phyloP scores from a whole-genome alignment of 257 asterid genomes.

The Przewalskia tangutica region DNA sequence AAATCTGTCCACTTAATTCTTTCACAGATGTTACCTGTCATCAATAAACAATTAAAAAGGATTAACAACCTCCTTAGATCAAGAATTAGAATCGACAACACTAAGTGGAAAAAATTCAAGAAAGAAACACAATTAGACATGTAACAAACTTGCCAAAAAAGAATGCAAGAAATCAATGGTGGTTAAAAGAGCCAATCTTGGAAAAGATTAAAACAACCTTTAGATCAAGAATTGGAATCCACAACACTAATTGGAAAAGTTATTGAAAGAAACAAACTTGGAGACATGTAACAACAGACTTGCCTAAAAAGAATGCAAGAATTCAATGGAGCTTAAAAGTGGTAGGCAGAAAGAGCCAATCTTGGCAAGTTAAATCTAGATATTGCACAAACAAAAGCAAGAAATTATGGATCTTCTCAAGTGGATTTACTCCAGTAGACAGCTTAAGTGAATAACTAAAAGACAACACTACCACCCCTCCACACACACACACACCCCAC shows the following conservation, averaged over 20 bases:
- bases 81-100: neutral
- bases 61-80: conserved; percentile 17
- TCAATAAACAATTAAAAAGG: conserved; percentile 12
- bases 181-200: neutral
- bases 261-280: neutral
- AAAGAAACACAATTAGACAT: neutral
- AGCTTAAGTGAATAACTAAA: neutral
- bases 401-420: neutral
- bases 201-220: conserved; percentile 17
- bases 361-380: conserved; percentile 17
- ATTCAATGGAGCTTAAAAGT: conserved; percentile 26
- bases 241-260: neutral
- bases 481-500: neutral
- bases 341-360: conserved; percentile 16
- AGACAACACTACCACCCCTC: neutral
- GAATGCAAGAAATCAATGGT: conserved; percentile 25
- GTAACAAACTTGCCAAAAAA: neutral
- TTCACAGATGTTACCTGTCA: conserved; percentile 84
- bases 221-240: conserved; percentile 4
- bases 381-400: conserved; percentile 2
- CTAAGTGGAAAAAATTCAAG: neutral
- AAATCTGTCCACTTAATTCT: conserved; percentile 89
- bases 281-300: neutral
- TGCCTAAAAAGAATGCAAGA: conserved; percentile 4
- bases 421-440: neutral